Evolutionary conservation across 345 rosid species (phyloP), one percentile per base, ranked within the genome.

Genomic region (Moricandia arvensis): DNA sequence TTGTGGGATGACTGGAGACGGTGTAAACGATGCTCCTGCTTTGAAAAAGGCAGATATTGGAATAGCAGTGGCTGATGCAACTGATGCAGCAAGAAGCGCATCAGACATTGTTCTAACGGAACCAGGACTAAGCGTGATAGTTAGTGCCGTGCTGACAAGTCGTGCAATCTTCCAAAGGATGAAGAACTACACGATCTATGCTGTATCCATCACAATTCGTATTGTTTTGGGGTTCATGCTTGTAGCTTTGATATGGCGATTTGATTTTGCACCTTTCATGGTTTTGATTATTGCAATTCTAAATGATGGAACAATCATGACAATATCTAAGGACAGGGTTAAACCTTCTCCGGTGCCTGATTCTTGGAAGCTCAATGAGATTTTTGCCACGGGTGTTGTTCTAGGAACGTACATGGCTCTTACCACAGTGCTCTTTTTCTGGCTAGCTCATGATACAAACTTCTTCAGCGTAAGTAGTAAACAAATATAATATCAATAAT

Each of bases 391-490:
- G 53, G 53, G 53, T 15, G 53, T 47, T 47, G 53, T 47, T 6
- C 53, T 47, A 47, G 53, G 53, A 47, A 47, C 53, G 7, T 47
- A 47, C 53, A 47, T 47, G 53, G 53, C 53, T 47, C 53, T 47
- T 47, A 47, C 53, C 17, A 47, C 53, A 47, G 53, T 47, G 15
- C 53, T 47, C 0, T 47, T 47, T 47, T 47, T 47, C 53, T 47
- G 53, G 53, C 53, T 47, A 47, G 53, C 53, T 47, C 53, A 47
- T n/a, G 53, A 47, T 47, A 47, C 53, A 13, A 24, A 75, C 43
- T 85, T 89, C 67, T 87, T 91, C 85, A 11, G 88, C 6, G 95
- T 89, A 82, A 81, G 97, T 64, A 29, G 12, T 12, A 55, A 45
- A 59, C 57, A 5, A 30, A 47, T 34, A 59, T 57, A 6, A 73